A percentile compares a stretch with the other conserved stretches of the same genome.
Evolutionary conservation across 805 yeast species (phyloP).

Genomic region (Nakazawaea anatomiae): DNA sequence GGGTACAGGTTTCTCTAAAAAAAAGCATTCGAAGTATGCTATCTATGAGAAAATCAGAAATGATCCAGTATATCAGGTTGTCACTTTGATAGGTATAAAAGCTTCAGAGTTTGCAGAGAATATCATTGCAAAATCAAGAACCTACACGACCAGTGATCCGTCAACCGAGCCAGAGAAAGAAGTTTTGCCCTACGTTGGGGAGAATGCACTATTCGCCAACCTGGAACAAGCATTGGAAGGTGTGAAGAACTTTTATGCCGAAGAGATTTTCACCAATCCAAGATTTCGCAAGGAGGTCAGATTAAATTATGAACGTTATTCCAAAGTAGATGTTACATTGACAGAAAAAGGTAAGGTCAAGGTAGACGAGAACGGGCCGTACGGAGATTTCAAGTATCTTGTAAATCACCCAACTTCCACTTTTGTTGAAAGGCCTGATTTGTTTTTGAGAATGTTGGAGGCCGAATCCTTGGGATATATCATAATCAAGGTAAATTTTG

Average conservation of each 20-base stretch:
- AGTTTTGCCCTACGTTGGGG: slow-evolving; percentile 34
- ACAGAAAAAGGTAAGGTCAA: slow-evolving; percentile 80
- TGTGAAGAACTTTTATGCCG: slow-evolving; percentile 68
- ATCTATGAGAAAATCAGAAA: slow-evolving; percentile 61
- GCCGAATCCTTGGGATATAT: slow-evolving; percentile 81
- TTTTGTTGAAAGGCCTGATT: slow-evolving; percentile 68
- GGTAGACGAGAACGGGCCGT: slow-evolving; percentile 76
- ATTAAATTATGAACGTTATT: slow-evolving; percentile 54
- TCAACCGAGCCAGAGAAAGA: slow-evolving; percentile 54
- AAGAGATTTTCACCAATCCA: slow-evolving; percentile 77
- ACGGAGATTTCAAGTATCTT: slow-evolving; percentile 88
- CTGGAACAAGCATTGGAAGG: slow-evolving; percentile 62
- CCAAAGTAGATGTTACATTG: slow-evolving; percentile 64
- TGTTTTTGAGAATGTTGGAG: slow-evolving; percentile 82
- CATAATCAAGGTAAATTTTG: slow-evolving; percentile 52
- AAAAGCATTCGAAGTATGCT: slow-evolving; percentile 55
- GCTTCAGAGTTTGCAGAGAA: slow-evolving; percentile 81
- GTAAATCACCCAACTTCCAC: slow-evolving; percentile 74
- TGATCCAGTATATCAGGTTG: slow-evolving; percentile 59
- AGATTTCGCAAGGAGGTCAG: slow-evolving; percentile 68
- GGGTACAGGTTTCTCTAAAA: slow-evolving; percentile 22
- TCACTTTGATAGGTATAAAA: slow-evolving; percentile 69
- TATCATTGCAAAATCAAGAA: slow-evolving; percentile 56
- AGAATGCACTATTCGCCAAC: slow-evolving; percentile 45
- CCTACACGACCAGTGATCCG: slow-evolving; percentile 69